Evolutionary conservation across 805 yeast species (phyloP), one percentile per base, ranked within the genome.

Genomic region (Sporopachydermia lactativora): DNA sequence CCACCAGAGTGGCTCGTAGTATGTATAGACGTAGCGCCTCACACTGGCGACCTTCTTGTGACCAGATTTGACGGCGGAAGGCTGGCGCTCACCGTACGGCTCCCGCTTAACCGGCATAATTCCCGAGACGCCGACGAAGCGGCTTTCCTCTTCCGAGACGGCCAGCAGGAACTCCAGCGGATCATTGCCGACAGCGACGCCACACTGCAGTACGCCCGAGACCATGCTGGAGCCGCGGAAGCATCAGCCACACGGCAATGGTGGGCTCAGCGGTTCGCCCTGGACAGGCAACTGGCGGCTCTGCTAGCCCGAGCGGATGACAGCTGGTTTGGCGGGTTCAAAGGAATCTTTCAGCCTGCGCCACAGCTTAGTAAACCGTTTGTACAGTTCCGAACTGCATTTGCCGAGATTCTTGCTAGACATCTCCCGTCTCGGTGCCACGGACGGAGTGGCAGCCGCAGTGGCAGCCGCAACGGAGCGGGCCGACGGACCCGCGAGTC

Each of bases 271-370:
- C 61, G 96, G 39, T 73, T 71, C 42, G 58, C 56, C 0, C 60
- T 86, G 14, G 96, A 89, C 54, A 54, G 61, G 5, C 57, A 68
- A 38, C 52, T 89, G 40, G 55, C 67, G 34, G 56, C 55, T 1
- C 55, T 86, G n/a, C 53, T 89, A n/a, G 49, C 54, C 1, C 62
- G 62, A 19, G 68, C 83, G 5, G 89, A 84, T 41, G 54, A 55
- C 16, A 60, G 62, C 42, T 83, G 96, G 88, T 60, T 89, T 31
- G 85, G 89, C 11, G 94, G 89, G 0, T 81, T 85, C 47, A 60
- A 60, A 40, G 77, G 86, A 0, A 52, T 84, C 2, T 79, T 88
- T 52, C 59, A 63, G 35, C 59, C 61, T 1, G 46, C 46, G 5
- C 48, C 49, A 2, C 46, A 60, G 1, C 55, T 62, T 13, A 42